Evolutionary conservation across 768 basidiomycete species (phyloP).

Genomic region (Leccinum subgranulosum): DNA sequence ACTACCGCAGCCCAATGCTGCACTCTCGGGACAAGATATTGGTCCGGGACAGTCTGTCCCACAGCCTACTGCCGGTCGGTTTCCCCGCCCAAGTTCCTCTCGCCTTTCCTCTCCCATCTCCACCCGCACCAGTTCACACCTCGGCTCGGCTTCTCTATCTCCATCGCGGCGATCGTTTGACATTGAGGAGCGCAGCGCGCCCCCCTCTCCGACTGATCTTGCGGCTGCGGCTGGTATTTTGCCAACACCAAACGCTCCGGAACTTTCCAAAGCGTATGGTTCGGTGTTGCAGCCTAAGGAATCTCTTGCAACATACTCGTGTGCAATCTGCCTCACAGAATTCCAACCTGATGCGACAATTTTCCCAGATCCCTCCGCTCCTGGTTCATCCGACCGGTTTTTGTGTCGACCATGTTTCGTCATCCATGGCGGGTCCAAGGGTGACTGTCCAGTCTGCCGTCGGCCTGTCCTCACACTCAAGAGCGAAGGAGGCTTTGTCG

Average conservation of each 20-base stretch:
- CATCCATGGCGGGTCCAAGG: conserved; percentile 72
- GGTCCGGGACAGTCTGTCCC: conserved; percentile 3
- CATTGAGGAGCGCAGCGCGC: conserved; percentile 17
- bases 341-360: conserved; percentile 85
- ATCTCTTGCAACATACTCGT: conserved; percentile 65
- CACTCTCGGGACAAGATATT: conserved; percentile 3
- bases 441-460: conserved; percentile 62
- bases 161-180: conserved; percentile 45
- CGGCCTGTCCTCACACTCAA: conserved; percentile 73
- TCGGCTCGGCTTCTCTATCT: conserved; percentile 55
- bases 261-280: conserved; percentile 79
- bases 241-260: conserved; percentile 56
- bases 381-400: conserved; percentile 44
- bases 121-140: conserved; percentile 55
- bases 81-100: conserved; percentile 48
- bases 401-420: conserved; percentile 75
- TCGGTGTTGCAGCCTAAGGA: conserved; percentile 80
- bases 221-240: conserved; percentile 60
- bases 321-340: conserved; percentile 56
- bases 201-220: conserved; percentile 38
- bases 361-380: conserved; percentile 62
- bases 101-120: conserved; percentile 34
- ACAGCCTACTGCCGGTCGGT: conserved; percentile 34
- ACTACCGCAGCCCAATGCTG: conserved; percentile 10
- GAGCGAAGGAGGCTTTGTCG: conserved; percentile 74